These are phyloP conservation scores for Diospyros lotus DNA, from an alignment of 148 eudicot species.

Conservation along the genomic window DNA sequence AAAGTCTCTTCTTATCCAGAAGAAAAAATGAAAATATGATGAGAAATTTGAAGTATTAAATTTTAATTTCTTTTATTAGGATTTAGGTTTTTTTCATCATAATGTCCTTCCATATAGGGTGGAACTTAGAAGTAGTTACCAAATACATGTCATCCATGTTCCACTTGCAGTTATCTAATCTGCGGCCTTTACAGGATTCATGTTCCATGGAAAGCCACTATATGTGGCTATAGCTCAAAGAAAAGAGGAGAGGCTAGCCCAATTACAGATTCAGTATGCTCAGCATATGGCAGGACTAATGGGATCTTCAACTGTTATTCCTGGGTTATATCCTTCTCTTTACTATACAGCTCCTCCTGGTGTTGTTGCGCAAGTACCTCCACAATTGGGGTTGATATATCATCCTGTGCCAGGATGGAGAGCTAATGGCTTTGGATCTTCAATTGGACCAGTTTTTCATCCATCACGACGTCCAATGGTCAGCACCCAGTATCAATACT, in stretches of 20 bases:
- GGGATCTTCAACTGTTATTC: constrained; percentile 41
- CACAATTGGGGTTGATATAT: constrained; percentile 51
- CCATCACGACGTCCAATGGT: constrained; percentile 42
- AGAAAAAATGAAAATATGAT: too few species aligned
- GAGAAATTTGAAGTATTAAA: too few species aligned
- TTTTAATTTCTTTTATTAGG: too few species aligned
- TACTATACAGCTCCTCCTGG: constrained; percentile 49
- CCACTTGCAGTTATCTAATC: background rate
- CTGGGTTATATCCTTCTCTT: constrained; percentile 52
- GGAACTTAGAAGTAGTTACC: background rate
- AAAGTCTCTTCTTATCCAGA: too few species aligned
- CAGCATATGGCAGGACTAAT: constrained; percentile 50
- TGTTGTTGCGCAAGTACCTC: constrained; percentile 41
- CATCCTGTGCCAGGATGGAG: constrained; percentile 65
- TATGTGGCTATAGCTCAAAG: constrained; percentile 88
- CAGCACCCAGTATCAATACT: constrained; percentile 14
- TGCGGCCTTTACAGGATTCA: constrained; percentile 35
- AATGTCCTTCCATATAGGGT: background rate
- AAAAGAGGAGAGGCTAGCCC: constrained; percentile 74
- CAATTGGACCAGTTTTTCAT: constrained; percentile 37
- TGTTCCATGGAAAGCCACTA: constrained; percentile 60
- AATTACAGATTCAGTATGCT: constrained; percentile 45
- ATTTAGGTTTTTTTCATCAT: background rate
- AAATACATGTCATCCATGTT: background rate
- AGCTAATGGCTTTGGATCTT: constrained; percentile 39